Evolutionary conservation across 1,139 yeast genomes (phyloP).

Genomic region (Candida sp.): DNA sequence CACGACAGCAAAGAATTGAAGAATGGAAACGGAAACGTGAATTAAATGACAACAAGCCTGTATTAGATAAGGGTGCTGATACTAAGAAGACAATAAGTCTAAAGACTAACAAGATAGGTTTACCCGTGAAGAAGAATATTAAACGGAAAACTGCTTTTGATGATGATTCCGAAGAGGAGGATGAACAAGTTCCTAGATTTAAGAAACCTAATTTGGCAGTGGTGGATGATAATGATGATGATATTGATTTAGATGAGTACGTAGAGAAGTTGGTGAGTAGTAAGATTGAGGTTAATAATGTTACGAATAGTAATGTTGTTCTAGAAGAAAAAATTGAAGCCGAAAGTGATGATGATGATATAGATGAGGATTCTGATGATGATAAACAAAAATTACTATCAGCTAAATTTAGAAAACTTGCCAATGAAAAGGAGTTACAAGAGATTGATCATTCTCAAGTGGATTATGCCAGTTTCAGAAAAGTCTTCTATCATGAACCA

Average conservation of each 20-base stretch:
- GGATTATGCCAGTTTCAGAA: conserved; percentile 53
- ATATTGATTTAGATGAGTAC: conserved; percentile 15
- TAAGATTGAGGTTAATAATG: too few species aligned
- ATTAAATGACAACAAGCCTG: conserved; percentile 6
- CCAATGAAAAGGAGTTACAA: conserved; percentile 31
- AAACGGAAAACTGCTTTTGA: conserved; percentile 10
- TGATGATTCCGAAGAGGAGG: conserved; percentile 19
- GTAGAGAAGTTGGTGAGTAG: neutral
- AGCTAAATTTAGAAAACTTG: conserved; percentile 26
- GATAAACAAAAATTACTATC: conserved; percentile 22
- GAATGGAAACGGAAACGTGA: conserved; percentile 36
- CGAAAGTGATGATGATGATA: conserved; percentile 11
- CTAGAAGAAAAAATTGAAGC: neutral
- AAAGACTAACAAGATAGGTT: conserved; percentile 5
- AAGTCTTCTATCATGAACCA: conserved; percentile 64
- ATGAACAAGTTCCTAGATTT: conserved; percentile 16
- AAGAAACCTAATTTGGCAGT: conserved; percentile 18
- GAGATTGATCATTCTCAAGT: conserved; percentile 43
- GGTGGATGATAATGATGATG: conserved; percentile 7
- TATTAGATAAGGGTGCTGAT: neutral
- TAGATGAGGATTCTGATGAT: conserved; percentile 14
- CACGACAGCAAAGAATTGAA: conserved; percentile 30
- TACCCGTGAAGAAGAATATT: conserved; percentile 1
- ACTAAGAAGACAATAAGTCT: conserved; percentile 3
- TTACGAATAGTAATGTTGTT: too few species aligned